Evolutionary conservation across 225 moss, liverwort and hornwort genomes (phyloP), one percentile per base, ranked within the genome.

Genomic region (Rhytidiadelphus loreus): DNA sequence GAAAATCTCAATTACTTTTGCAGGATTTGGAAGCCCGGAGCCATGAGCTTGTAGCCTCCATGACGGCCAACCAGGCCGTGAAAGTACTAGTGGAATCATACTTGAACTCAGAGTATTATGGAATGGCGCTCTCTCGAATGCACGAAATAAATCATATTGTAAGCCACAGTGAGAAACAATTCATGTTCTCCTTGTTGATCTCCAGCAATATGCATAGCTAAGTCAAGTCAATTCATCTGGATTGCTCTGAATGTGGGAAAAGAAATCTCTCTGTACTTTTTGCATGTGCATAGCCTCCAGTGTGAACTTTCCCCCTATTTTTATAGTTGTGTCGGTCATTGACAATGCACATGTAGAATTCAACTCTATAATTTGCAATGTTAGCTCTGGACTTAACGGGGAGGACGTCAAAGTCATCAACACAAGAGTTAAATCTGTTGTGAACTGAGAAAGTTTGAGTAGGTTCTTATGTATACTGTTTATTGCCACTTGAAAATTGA

Each of bases 121-220:
- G 91, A 84, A 82, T 90, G 80, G 94, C 95, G 8, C 95, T 92
- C 86, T 94, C 93, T 74, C 91, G 95, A 70, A 96, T 95, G 88
- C 93, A 97, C 56, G 94, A 97, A 86, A 94, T 98, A 26, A 95
- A 96, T 53, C 91, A 93, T 70, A 92, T 95, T 37, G 98, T 98
- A 89, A 95, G 94, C 22, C 25, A 61, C 46, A 66, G 52, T 52
- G 19, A 43, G 6, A 24, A 83, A 53, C 41, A 37, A 39, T 50
- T 7, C 3, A 23, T 53, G n/a, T 39, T 55, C 53, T 37, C n/a
- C 32, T 12, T 37, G 68, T 44, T 69, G 50, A 81, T 41, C 35
- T 74, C 75, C n/a, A n/a, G 26, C 69, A 41, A 80, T 56, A 25
- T 21, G 50, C 85, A 48, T 52, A 44, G 59, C 46, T 17, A 32